Evolutionary conservation across 768 basidiomycete species (phyloP).

Genomic region (Serpula lacrymans): DNA sequence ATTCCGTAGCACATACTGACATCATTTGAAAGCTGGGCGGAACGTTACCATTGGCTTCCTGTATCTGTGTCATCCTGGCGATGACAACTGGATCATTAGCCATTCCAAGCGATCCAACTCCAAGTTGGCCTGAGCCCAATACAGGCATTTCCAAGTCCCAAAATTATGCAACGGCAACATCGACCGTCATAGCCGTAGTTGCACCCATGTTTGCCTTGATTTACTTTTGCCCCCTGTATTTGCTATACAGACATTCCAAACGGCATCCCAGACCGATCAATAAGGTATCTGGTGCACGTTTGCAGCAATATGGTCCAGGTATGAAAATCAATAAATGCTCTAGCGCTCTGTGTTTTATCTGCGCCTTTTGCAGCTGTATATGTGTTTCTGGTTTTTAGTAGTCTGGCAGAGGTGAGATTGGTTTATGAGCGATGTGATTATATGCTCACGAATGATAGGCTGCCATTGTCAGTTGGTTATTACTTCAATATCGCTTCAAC

Average conservation of each 20-base stretch:
- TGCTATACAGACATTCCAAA: constrained; percentile 44
- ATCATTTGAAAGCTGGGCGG: constrained; percentile 29
- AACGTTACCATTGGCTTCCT: constrained; percentile 34
- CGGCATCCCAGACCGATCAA: constrained; percentile 47
- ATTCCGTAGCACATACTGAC: constrained; percentile 9
- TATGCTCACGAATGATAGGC: constrained; percentile 31
- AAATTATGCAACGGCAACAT: constrained; percentile 33
- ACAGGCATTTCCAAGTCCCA: constrained; percentile 23
- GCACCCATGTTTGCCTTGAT: constrained; percentile 34
- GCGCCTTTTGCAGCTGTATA: constrained; percentile 39
- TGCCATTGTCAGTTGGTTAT: constrained; percentile 55
- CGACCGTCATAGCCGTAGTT: constrained; percentile 32
- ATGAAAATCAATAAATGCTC: no score
- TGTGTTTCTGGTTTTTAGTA: constrained; percentile 44
- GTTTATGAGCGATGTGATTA: neutral
- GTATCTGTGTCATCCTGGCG: constrained; percentile 30
- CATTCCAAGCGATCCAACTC: constrained; percentile 15
- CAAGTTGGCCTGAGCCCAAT: constrained; percentile 15
- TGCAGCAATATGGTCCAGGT: constrained; percentile 55
- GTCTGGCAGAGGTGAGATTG: constrained; percentile 43
- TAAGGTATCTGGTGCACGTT: constrained; percentile 43
- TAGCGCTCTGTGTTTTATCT: neutral
- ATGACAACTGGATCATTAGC: constrained; percentile 30
- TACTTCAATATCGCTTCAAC: constrained; percentile 53
- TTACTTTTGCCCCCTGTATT: constrained; percentile 50